A percentile compares a stretch with the other conserved stretches of the same genome.
Conservation (phyloP, 768 basidiomycete species). For the Tremella fuciformis region DNA sequence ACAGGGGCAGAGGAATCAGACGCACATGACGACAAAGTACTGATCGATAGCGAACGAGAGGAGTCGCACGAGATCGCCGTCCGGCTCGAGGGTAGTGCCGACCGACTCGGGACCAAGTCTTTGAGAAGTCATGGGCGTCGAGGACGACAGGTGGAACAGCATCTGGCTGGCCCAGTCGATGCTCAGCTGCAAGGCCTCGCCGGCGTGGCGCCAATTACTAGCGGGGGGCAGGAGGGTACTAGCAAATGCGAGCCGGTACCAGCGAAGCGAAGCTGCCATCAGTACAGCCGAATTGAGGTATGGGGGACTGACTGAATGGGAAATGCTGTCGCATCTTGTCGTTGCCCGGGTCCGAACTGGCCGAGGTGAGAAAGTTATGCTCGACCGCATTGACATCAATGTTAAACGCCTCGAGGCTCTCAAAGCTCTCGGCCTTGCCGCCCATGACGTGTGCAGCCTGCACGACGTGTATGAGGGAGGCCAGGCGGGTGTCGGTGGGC, state of each 20-base stretch:
- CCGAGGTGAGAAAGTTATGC: background rate
- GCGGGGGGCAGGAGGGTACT: slow-evolving; percentile 12
- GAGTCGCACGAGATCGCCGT: slow-evolving; percentile 8
- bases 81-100: slow-evolving; percentile 11
- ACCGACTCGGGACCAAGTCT: background rate
- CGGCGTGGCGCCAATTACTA: slow-evolving; percentile 7
- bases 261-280: slow-evolving; percentile 17
- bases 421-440: slow-evolving; percentile 7
- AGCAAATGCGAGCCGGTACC: slow-evolving; percentile 22
- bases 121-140: slow-evolving; percentile 5
- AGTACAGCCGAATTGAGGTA: background rate
- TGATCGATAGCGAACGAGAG: slow-evolving; percentile 23
- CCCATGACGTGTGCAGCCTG: slow-evolving; percentile 16
- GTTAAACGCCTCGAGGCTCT: slow-evolving; percentile 20
- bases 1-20: background rate
- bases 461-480: slow-evolving; percentile 13
- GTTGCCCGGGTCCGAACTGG: slow-evolving; percentile 3
- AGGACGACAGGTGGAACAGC: slow-evolving; percentile 15
- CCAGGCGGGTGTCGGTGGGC: slow-evolving; percentile 17
- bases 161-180: slow-evolving; percentile 24
- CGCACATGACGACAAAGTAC: slow-evolving; percentile 24
- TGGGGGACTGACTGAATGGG: slow-evolving; percentile 19
- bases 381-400: slow-evolving; percentile 16
- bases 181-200: slow-evolving; percentile 8
- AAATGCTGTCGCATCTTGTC: slow-evolving; percentile 22